These are phyloP conservation scores for Scutellaria baicalensis DNA, from an alignment of 257 asterid genomes.

Conservation along the genomic window DNA sequence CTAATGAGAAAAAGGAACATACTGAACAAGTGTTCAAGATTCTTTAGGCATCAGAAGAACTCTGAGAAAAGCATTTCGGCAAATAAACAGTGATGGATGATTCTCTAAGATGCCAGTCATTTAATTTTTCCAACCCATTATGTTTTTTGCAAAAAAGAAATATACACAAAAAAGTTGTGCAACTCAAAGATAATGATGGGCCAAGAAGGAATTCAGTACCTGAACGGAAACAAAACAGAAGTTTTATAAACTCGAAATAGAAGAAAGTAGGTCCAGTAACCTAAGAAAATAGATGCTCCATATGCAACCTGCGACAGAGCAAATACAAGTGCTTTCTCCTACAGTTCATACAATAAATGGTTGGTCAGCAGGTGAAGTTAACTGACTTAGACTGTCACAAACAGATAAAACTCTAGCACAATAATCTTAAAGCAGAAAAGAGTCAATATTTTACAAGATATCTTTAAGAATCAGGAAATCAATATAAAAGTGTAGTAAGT, in stretches of 20 bases:
- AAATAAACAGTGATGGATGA: neutral
- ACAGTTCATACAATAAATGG: slow-evolving; percentile 24
- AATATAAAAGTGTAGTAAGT: neutral
- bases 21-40: neutral
- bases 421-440: neutral
- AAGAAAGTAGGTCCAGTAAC: slow-evolving; percentile 93
- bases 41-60: neutral
- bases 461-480: neutral
- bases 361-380: slow-evolving; percentile 9
- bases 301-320: slow-evolving; percentile 83
- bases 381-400: neutral
- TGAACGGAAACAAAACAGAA: slow-evolving; percentile 69
- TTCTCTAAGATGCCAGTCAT: neutral
- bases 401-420: neutral
- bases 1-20: neutral
- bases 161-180: neutral
- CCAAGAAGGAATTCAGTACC: slow-evolving; percentile 37
- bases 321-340: slow-evolving; percentile 85
- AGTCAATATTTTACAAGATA: neutral
- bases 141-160: neutral
- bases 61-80: neutral
- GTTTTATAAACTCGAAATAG: slow-evolving; percentile 33
- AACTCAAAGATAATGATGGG: neutral
- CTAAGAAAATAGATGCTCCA: slow-evolving; percentile 65
- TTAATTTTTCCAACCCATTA: neutral